These are phyloP conservation scores for Fraxinus cuspidata DNA, from an alignment of 257 asterid species.

Conservation along the genomic window DNA sequence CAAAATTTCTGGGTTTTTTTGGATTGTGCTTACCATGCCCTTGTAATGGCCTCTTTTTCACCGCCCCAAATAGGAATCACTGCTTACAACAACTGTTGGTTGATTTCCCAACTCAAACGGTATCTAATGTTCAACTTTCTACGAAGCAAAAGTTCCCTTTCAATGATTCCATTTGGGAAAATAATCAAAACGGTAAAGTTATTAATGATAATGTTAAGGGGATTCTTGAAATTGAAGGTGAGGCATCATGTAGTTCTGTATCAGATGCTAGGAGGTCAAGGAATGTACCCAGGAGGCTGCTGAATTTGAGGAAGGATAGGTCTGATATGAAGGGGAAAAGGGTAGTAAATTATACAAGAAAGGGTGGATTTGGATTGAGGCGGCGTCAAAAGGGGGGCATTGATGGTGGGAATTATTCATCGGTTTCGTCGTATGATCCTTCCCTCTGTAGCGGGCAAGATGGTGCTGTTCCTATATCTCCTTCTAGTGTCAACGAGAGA, in stretches of 20 bases:
- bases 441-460: constrained; percentile 31
- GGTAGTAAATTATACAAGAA: constrained; percentile 42
- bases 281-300: constrained; percentile 31
- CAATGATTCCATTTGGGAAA: constrained; percentile 34
- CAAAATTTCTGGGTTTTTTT: constrained; percentile 64
- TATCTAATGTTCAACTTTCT: constrained; percentile 58
- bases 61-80: constrained; percentile 32
- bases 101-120: constrained; percentile 62
- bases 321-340: constrained; percentile 72
- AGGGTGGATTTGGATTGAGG: constrained; percentile 43
- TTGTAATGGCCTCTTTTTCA: constrained; percentile 56
- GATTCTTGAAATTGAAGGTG: constrained; percentile 57
- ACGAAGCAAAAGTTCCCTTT: constrained; percentile 66
- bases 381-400: constrained; percentile 35
- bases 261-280: constrained; percentile 46
- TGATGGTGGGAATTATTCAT: constrained; percentile 41
- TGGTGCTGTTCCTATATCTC: constrained; percentile 27
- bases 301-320: constrained; percentile 34
- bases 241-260: constrained; percentile 61
- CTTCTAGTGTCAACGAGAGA: constrained; percentile 32
- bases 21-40: constrained; percentile 80
- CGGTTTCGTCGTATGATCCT: constrained; percentile 48
- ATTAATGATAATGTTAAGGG: constrained; percentile 35
- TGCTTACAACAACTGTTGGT: constrained; percentile 60
- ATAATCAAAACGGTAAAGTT: constrained; percentile 15